Evolutionary conservation across 306 rosid species (phyloP).

Genomic region (Mucuna pruriens): DNA sequence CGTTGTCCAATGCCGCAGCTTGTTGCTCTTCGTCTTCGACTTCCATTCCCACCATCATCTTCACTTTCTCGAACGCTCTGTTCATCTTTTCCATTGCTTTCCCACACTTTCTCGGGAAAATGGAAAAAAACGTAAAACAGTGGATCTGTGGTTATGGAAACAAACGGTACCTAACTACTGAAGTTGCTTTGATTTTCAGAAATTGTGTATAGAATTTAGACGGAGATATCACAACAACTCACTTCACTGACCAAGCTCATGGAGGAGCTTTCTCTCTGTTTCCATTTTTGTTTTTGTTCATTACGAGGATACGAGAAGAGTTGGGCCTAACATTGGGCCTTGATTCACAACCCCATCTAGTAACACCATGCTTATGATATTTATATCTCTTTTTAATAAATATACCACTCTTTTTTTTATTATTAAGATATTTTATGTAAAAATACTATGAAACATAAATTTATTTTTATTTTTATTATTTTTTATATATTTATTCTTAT

Average conservation of each 20-base stretch:
- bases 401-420: no score
- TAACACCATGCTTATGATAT: no score
- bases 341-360: no score
- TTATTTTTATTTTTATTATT: no score
- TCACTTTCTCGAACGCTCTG: constrained; percentile 77
- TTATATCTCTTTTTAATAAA: no score
- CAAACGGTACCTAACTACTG: background rate
- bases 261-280: background rate
- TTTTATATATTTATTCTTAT: no score
- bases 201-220: constrained; percentile 13
- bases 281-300: background rate
- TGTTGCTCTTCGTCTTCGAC: constrained; percentile 65
- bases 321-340: constrained; percentile 7
- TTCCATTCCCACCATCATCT: constrained; percentile 88
- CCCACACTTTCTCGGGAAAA: constrained; percentile 47
- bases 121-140: background rate
- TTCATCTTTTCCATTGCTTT: constrained; percentile 76
- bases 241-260: constrained; percentile 26
- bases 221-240: constrained; percentile 31
- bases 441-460: no score
- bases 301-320: background rate
- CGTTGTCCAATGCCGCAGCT: constrained; percentile 46
- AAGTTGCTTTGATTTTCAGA: constrained; percentile 42
- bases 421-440: no score
- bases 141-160: constrained; percentile 45